Conservation (phyloP, 805 yeast species). For the Saccharomyces kudriavzevii region DNA sequence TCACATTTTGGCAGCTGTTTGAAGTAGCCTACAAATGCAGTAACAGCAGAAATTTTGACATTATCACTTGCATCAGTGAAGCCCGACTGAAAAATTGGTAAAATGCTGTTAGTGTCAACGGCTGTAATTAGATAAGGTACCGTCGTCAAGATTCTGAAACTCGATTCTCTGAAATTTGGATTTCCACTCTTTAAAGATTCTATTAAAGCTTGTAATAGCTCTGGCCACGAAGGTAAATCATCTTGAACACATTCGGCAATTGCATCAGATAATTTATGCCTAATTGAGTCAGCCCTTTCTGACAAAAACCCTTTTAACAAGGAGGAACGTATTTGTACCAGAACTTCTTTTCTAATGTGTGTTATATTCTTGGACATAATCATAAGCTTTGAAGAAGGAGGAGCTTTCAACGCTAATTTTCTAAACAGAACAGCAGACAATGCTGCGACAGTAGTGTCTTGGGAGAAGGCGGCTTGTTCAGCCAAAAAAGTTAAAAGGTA, state of each 20-base stretch:
- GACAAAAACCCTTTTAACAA: constrained; percentile 67
- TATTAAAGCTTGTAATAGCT: constrained; percentile 64
- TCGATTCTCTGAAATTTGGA: constrained; percentile 74
- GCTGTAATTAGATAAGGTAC: constrained; percentile 71
- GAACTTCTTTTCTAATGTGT: constrained; percentile 49
- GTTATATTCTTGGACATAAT: constrained; percentile 77
- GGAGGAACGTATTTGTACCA: constrained; percentile 52
- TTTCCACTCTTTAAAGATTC: constrained; percentile 51
- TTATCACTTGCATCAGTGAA: constrained; percentile 73
- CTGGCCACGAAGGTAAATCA: constrained; percentile 62
- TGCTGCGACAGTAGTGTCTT: constrained; percentile 51
- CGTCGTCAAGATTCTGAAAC: constrained; percentile 80
- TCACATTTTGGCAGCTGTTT: constrained; percentile 66
- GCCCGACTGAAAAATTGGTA: constrained; percentile 71
- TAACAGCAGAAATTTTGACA: constrained; percentile 84
- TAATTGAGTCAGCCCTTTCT: constrained; percentile 62
- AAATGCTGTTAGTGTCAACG: constrained; percentile 44
- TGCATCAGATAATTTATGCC: constrained; percentile 91
- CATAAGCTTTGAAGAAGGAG: constrained; percentile 47
- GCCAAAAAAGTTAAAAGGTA: constrained; percentile 69
- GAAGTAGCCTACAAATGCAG: constrained; percentile 88
- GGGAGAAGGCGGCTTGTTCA: constrained; percentile 61
- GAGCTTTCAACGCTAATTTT: constrained; percentile 73
- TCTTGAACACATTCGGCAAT: constrained; percentile 85
- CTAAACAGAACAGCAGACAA: constrained; percentile 86